These are phyloP conservation scores for Smallanthus sonchifolius DNA, from an alignment of 129 eudicot species.

Conservation along the genomic window DNA sequence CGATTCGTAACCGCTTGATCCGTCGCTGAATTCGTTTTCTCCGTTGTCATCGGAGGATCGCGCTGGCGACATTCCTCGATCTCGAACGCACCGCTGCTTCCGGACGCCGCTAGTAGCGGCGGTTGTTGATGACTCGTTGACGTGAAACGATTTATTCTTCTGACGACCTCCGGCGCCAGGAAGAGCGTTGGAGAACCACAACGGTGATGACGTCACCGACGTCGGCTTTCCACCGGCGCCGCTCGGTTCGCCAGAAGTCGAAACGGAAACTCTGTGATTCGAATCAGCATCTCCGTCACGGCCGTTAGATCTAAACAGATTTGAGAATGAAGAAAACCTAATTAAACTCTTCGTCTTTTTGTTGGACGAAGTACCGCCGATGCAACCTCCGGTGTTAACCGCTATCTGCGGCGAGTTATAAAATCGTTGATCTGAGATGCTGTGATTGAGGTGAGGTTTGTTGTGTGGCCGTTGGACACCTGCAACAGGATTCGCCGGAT, in stretches of 20 bases:
- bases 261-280: conserved; percentile 16
- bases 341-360: conserved; percentile 19
- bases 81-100: conserved; percentile 27
- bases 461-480: conserved; percentile 1
- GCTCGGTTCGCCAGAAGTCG: conserved; percentile 20
- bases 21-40: conserved; percentile 36
- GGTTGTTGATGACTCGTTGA: conserved; percentile 25
- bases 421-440: conserved; percentile 40
- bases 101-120: conserved; percentile 17
- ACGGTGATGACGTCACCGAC: conserved; percentile 33
- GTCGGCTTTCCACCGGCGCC: conserved; percentile 27
- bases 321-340: conserved; percentile 34
- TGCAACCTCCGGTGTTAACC: conserved; percentile 24
- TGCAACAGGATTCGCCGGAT: conserved; percentile 11
- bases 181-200: conserved; percentile 45
- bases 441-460: conserved; percentile 22
- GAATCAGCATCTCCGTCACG: conserved; percentile 29
- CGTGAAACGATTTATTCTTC: conserved; percentile 25
- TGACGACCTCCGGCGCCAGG: conserved; percentile 34
- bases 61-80: conserved; percentile 68
- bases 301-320: conserved; percentile 54
- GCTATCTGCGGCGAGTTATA: conserved; percentile 59
- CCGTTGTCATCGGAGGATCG: conserved; percentile 39
- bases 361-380: background rate
- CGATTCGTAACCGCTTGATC: conserved; percentile 49